Percentiles rank a stretch among this genome's conserved stretches.
Evolutionary conservation across 2,329 filamentous ascomycete genomes (phyloP).

Genomic region (Sclerotinia glacialis): DNA sequence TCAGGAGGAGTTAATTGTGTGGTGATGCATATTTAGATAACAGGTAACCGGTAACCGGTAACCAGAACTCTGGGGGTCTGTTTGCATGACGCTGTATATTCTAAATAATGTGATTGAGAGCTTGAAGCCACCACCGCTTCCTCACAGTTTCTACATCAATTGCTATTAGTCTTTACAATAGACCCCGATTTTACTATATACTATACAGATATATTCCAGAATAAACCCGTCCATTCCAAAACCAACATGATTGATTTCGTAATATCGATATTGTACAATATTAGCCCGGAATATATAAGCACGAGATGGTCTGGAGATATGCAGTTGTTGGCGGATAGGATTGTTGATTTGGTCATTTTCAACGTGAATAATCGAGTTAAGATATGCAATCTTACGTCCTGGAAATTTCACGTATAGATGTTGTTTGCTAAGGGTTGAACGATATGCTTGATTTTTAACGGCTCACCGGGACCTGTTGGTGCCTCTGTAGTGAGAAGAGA

Average conservation of each 20-base stretch:
- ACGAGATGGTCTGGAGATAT: conserved; percentile 48
- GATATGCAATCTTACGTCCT: neutral
- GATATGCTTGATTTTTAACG: neutral
- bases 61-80: neutral
- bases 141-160: neutral
- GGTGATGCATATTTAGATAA: neutral
- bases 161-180: too few relatives aligned
- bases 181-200: too few relatives aligned
- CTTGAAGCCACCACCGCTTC: too few relatives aligned
- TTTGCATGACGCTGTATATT: neutral
- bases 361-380: conserved; percentile 8
- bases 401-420: neutral
- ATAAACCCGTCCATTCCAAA: too few relatives aligned
- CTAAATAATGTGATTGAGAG: neutral
- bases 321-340: conserved; percentile 44
- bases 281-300: too few relatives aligned
- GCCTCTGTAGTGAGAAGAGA: neutral
- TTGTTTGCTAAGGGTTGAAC: neutral
- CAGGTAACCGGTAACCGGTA: too few relatives aligned
- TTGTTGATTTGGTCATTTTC: conserved; percentile 44
- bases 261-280: too few relatives aligned
- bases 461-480: neutral
- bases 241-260: too few relatives aligned
- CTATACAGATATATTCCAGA: too few relatives aligned
- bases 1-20: conserved; percentile 2